Evolutionary conservation across 371 early-diverging fungal genomes (phyloP).

Genomic region (Sporodiniella umbellata): DNA sequence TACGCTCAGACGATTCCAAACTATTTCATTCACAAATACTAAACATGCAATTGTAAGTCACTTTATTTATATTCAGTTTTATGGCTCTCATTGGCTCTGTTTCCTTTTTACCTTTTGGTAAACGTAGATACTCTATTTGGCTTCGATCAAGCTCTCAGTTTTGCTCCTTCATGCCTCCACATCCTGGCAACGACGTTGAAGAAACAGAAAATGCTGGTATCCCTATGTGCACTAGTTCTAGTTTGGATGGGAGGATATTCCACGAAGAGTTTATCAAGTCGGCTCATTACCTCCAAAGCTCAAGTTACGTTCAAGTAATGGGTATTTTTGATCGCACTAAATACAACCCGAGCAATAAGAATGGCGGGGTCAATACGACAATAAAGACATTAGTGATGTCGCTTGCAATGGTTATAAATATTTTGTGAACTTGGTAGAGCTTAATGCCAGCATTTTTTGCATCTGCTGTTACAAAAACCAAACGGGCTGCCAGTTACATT

Average conservation of each 20-base stretch:
- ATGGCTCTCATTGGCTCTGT: conserved; percentile 26
- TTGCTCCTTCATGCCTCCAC: conserved; percentile 43
- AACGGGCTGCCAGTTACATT: conserved; percentile 11
- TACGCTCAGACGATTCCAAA: too few relatives aligned
- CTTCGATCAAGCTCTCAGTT: conserved; percentile 22
- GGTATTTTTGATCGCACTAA: conserved; percentile 25
- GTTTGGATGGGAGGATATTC: conserved; percentile 23
- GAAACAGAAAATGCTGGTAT: conserved; percentile 34
- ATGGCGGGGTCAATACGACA: conserved; percentile 50
- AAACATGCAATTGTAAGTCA: conserved; percentile 1
- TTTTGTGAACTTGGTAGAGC: conserved; percentile 43
- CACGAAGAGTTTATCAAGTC: conserved; percentile 34
- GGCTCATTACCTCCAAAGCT: conserved; percentile 19
- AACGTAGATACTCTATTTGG: conserved; percentile 8
- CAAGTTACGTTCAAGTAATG: conserved; percentile 36
- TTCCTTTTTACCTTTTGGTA: conserved; percentile 26
- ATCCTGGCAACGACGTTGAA: conserved; percentile 29
- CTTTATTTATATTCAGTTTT: conserved; percentile 6
- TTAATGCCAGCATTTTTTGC: conserved; percentile 33
- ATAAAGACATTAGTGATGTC: conserved; percentile 15
- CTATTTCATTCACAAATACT: too few relatives aligned
- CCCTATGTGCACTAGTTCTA: conserved; percentile 29
- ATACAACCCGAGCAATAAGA: conserved; percentile 17
- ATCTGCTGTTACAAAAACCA: conserved; percentile 25
- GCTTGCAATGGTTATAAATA: conserved; percentile 39